phyloP scores from a whole-genome alignment of 139 green algal genomes.

The Picochlorum sp. region DNA sequence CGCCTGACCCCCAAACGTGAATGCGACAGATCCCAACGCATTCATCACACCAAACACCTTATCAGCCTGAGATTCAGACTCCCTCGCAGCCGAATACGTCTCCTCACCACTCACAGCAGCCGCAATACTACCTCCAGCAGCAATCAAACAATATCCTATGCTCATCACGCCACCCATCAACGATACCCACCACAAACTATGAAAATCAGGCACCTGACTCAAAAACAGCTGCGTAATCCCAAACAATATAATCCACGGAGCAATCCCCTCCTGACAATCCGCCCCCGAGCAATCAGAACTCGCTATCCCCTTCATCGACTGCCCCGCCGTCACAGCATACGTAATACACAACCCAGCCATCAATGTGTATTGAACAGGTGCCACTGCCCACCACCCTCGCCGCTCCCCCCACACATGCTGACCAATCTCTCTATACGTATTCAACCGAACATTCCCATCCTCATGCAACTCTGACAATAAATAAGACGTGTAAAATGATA shows the following conservation, averaged over 20 bases:
- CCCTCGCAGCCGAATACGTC: background rate
- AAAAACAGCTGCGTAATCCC: constrained; percentile 38
- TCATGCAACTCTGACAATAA: constrained; percentile 45
- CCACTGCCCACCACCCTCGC: background rate
- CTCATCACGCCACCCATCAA: constrained; percentile 49
- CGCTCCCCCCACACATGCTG: constrained; percentile 26
- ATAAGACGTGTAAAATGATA: constrained; percentile 43
- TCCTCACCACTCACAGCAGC: background rate
- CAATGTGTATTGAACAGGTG: constrained; percentile 29
- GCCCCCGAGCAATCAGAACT: constrained; percentile 13
- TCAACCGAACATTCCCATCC: constrained; percentile 25
- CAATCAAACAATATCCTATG: constrained; percentile 41
- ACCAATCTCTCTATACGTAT: constrained; percentile 45
- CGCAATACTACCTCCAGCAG: constrained; percentile 21
- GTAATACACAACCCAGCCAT: constrained; percentile 45
- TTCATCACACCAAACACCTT: constrained; percentile 43
- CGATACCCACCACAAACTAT: constrained; percentile 51
- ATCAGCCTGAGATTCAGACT: constrained; percentile 13
- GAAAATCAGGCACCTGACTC: constrained; percentile 44
- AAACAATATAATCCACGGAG: constrained; percentile 39
- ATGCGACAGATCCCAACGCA: constrained; percentile 43
- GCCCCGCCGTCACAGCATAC: constrained; percentile 50
- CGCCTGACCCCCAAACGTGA: constrained; percentile 45
- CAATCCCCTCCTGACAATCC: constrained; percentile 23
- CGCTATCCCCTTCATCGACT: constrained; percentile 36